Evolutionary conservation across 441 rosid genomes (phyloP).

Genomic region (Croton setiger): DNA sequence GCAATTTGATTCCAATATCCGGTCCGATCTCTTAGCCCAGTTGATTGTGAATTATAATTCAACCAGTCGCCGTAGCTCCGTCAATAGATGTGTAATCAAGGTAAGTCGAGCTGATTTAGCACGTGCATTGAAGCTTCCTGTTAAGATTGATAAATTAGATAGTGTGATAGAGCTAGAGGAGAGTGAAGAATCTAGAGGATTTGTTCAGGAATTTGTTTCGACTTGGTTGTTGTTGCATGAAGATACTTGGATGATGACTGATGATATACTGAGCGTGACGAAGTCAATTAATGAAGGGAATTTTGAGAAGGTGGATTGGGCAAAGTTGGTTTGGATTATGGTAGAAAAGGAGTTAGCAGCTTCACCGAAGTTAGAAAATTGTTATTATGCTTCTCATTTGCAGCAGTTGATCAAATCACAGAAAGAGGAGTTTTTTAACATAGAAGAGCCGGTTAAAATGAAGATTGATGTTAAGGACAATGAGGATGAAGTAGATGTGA

Average conservation of each 20-base stretch:
- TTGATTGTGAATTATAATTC: slow-evolving; percentile 52
- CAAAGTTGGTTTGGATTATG: slow-evolving; percentile 79
- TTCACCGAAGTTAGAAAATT: slow-evolving; percentile 41
- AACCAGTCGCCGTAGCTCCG: slow-evolving; percentile 44
- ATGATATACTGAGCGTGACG: slow-evolving; percentile 42
- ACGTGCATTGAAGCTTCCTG: slow-evolving; percentile 70
- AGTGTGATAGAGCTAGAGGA: slow-evolving; percentile 31
- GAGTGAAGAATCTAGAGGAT: slow-evolving; percentile 42
- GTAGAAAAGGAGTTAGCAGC: slow-evolving; percentile 71
- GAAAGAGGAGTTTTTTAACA: slow-evolving; percentile 38
- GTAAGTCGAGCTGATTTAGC: slow-evolving; percentile 75
- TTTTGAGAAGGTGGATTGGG: slow-evolving; percentile 80
- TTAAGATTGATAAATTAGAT: slow-evolving; percentile 42
- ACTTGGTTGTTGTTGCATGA: slow-evolving; percentile 73
- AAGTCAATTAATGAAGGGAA: slow-evolving; percentile 51
- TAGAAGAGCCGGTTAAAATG: slow-evolving; percentile 27
- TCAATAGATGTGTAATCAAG: slow-evolving; percentile 45
- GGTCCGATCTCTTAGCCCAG: slow-evolving; percentile 50
- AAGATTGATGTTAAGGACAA: slow-evolving; percentile 41
- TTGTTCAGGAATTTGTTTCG: slow-evolving; percentile 54
- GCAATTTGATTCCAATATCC: slow-evolving; percentile 50
- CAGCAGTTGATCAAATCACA: slow-evolving; percentile 65
- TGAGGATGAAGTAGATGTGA: slow-evolving; percentile 37
- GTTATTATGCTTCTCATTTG: slow-evolving; percentile 86
- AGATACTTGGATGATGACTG: slow-evolving; percentile 77